These are phyloP conservation scores for Musa beccarii DNA, from an alignment of 176 grass and related monocot species.

Conservation along the genomic window DNA sequence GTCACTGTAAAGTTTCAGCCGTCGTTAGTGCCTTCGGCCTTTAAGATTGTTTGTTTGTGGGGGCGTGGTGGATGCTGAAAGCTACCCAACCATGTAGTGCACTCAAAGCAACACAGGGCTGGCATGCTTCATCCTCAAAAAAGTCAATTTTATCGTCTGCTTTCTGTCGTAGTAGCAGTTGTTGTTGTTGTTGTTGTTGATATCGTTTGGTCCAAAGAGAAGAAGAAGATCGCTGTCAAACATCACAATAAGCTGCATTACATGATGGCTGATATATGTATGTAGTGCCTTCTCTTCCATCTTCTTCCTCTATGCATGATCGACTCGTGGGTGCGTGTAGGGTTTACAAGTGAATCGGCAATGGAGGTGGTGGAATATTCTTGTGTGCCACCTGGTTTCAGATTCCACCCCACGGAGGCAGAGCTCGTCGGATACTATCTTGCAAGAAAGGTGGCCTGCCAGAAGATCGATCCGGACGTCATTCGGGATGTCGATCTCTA, in stretches of 20 bases:
- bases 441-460: constrained; percentile 45
- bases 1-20: neutral
- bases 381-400: constrained; percentile 72
- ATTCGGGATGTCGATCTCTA: constrained; percentile 81
- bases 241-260: too few relatives aligned
- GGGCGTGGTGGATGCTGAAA: constrained; percentile 33
- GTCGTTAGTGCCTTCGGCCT: neutral
- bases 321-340: neutral
- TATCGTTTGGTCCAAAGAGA: too few relatives aligned
- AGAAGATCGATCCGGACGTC: constrained; percentile 47
- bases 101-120: constrained; percentile 73
- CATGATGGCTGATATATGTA: too few relatives aligned
- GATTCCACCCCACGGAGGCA: constrained; percentile 89
- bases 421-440: constrained; percentile 88
- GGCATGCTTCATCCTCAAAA: constrained; percentile 43
- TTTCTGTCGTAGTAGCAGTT: constrained; percentile 3
- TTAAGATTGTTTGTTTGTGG: neutral
- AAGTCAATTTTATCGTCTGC: constrained; percentile 19
- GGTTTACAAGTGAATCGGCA: constrained; percentile 1
- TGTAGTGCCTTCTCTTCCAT: too few relatives aligned
- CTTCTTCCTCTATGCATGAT: too few relatives aligned
- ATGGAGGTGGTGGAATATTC: constrained; percentile 42
- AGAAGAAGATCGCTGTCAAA: too few relatives aligned
- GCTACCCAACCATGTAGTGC: constrained; percentile 61
- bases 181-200: neutral